Evolutionary conservation across 352 stramenopile species (phyloP).

Genomic region (Saprolegnia parasitica): DNA sequence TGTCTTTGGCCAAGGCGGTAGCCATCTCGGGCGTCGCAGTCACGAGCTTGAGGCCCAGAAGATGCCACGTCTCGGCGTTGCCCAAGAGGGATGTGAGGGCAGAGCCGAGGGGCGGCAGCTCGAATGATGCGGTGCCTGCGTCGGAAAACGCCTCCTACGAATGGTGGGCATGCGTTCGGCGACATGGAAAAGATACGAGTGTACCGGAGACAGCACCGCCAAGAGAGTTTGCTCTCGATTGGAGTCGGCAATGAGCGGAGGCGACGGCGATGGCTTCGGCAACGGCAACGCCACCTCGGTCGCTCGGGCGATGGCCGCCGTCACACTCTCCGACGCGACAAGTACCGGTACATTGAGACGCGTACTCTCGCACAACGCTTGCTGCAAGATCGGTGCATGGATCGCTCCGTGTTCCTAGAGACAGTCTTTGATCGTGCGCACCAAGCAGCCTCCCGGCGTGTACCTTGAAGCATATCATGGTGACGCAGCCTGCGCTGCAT

Average conservation of each 20-base stretch:
- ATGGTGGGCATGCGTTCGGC: background rate
- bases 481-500: background rate
- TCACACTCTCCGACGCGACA: background rate
- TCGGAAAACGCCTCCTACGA: background rate
- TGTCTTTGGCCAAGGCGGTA: background rate
- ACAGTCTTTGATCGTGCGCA: too few relatives aligned
- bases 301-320: background rate
- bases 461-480: background rate
- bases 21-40: background rate
- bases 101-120: background rate
- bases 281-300: background rate
- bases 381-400: background rate
- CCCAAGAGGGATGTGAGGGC: background rate
- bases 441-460: too few relatives aligned
- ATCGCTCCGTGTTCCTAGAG: too few relatives aligned
- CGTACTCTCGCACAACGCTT: background rate
- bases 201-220: background rate
- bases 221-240: slow-evolving; percentile 24
- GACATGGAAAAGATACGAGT: background rate
- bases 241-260: slow-evolving; percentile 15
- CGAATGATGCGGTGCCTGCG: background rate
- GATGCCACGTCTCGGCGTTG: background rate
- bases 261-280: background rate
- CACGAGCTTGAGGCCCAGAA: slow-evolving; percentile 22
- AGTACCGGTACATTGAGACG: background rate